These are phyloP conservation scores for Withania somnifera DNA, from an alignment of 305 asterid species.

Conservation along the genomic window DNA sequence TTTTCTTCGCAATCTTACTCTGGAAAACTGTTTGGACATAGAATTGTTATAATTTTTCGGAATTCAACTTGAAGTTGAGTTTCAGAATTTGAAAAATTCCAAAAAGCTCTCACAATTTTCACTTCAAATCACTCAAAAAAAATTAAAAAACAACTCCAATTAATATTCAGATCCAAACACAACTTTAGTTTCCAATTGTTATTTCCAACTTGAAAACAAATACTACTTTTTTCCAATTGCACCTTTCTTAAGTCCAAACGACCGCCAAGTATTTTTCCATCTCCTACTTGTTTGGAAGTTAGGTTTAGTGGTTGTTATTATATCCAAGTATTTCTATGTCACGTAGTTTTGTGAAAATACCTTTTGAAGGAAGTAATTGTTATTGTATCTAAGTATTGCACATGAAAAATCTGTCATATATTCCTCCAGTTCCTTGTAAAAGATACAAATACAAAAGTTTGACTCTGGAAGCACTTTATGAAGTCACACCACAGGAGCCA, in stretches of 20 bases:
- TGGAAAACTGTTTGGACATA: not conserved
- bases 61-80: not conserved
- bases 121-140: not conserved
- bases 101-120: not conserved
- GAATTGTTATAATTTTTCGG: not conserved
- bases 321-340: not conserved
- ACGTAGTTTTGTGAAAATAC: not conserved
- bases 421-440: not conserved
- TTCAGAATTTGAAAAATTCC: not conserved
- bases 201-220: not conserved
- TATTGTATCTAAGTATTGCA: not conserved
- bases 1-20: not conserved
- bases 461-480: not conserved
- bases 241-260: not conserved
- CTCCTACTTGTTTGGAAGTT: not conserved
- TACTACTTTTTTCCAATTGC: not conserved
- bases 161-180: not conserved
- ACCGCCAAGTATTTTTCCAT: not conserved
- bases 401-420: not conserved
- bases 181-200: not conserved
- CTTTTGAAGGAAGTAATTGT: not conserved
- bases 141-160: not conserved
- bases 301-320: not conserved
- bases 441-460: not conserved
- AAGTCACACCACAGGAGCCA: not conserved